phyloP scores from a whole-genome alignment of 2,329 filamentous ascomycete species.

The Diplocarpon mali region DNA sequence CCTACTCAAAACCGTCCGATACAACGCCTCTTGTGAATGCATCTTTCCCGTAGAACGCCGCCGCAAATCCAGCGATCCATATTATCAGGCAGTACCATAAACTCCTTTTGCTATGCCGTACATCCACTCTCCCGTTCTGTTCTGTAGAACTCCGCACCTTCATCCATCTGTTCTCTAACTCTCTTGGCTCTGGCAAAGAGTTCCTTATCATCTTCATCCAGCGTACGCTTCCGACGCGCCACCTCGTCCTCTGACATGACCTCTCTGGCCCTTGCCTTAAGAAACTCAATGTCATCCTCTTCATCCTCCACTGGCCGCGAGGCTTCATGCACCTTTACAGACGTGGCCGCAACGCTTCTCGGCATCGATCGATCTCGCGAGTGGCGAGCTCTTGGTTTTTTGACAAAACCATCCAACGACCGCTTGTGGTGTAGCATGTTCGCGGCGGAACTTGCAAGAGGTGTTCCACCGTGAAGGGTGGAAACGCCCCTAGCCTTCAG shows the following conservation, averaged over 20 bases:
- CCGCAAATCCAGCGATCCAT: background rate
- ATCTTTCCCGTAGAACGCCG: constrained; percentile 5
- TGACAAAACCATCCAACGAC: constrained; percentile 20
- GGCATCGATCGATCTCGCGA: constrained; percentile 6
- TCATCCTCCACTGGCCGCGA: constrained; percentile 3
- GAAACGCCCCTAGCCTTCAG: constrained; percentile 27
- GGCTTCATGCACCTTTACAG: constrained; percentile 1
- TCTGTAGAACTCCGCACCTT: constrained; percentile 25
- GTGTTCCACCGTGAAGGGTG: constrained; percentile 23
- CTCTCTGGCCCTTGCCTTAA: constrained; percentile 22
- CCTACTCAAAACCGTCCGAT: background rate
- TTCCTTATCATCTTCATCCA: constrained; percentile 22
- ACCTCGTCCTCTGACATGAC: constrained; percentile 14
- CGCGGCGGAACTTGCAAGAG: constrained; percentile 24
- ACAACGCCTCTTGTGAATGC: constrained; percentile 14
- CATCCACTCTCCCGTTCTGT: constrained; percentile 16
- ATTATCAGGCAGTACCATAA: constrained; percentile 1
- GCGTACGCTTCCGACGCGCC: constrained; percentile 9
- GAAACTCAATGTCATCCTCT: constrained; percentile 12
- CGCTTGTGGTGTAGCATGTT: constrained; percentile 19
- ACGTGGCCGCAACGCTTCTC: constrained; percentile 19
- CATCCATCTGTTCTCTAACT: constrained; percentile 27
- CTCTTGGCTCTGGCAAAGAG: constrained; percentile 26
- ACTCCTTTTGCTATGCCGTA: constrained; percentile 3
- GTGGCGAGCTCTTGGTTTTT: constrained; percentile 12